Evolutionary conservation across 768 basidiomycete species (phyloP), one percentile per base, ranked within the genome.

Genomic region (Clitopilus hobsonii): DNA sequence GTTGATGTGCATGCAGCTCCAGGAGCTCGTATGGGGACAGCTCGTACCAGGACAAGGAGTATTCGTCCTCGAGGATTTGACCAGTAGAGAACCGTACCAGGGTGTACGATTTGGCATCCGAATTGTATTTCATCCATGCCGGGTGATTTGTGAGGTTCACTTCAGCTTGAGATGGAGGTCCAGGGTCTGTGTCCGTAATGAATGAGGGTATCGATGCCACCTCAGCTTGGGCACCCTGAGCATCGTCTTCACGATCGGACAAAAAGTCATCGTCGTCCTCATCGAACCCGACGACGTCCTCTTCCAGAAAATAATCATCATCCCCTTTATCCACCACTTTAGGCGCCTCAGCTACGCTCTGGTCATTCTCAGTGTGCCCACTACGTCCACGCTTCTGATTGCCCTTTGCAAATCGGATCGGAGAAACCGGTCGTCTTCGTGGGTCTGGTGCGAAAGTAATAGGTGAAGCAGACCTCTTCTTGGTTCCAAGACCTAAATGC

Each of bases 31-130:
- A 73, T 0, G 85, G 78, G 6, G 73, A 69, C 20, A 90, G 61
- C 36, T 78, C 71, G 61, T 88, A 89, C 78, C 83, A 86, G 0
- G 77, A 69, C 1, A 78, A 63, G 8, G 72, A 58, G 45, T 78
- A 79, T 20, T 86, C 82, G 62, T 89, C 88, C 61, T 91, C 85
- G 26, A 91, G 77, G 13, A 87, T 68, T 59, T 86, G 78, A 3
- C 86, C 86, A 0, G 88, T 88, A 2, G 86, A 81, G 61, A 85
- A 89, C 1, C 84, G 79, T 16, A 89, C 63, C 11, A 90, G 72
- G 0, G 77, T 75, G 65, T 81, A 85, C 11, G 58, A 32, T 2
- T 7, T 28, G 6, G 59, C 49, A 18, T 47, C 32, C 14, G 57
- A 48, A 18, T 58, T 60, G 45, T 57, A 61, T 7, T 38, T 51